phyloP scores from a whole-genome alignment of 2,329 filamentous ascomycete genomes.

The Trichoderma brevicompactum region DNA sequence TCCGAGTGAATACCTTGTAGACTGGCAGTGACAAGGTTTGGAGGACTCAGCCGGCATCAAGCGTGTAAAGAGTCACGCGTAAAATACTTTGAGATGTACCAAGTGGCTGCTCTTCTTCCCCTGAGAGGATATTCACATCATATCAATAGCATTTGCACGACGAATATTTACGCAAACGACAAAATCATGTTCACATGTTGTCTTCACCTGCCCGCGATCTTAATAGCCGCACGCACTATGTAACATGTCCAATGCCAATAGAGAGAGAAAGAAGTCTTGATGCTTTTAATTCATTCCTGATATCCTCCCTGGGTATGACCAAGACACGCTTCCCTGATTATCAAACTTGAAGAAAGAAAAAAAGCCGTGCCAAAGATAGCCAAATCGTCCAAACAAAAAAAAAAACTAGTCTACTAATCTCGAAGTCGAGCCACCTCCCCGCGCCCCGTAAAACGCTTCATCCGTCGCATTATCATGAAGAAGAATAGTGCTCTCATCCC shows the following conservation, averaged over 20 bases:
- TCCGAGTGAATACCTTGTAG: not conserved
- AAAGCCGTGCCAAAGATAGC: constrained; percentile 12
- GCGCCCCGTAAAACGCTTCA: not conserved
- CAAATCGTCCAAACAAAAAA: constrained; percentile 3
- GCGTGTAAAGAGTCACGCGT: too few relatives aligned
- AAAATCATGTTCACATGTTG: not conserved
- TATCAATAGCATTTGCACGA: not conserved
- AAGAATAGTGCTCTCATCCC: not conserved
- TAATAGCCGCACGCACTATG: not conserved
- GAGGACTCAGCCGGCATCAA: too few relatives aligned
- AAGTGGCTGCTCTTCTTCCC: too few relatives aligned
- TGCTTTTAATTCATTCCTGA: constrained; percentile 13
- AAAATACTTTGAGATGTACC: not conserved
- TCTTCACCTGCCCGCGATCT: constrained; percentile 7
- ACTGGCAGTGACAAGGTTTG: too few relatives aligned
- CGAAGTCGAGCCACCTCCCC: not conserved
- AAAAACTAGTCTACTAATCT: not conserved
- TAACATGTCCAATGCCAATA: constrained; percentile 16
- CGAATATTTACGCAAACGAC: not conserved
- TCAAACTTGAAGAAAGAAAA: not conserved
- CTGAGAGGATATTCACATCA: too few relatives aligned
- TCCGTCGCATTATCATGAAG: constrained; percentile 8
- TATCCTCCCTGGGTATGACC: constrained; percentile 25
- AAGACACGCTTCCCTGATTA: constrained; percentile 5
- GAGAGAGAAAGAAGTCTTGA: constrained; percentile 9